Evolutionary conservation across 148 eudicot genomes (phyloP).

Genomic region (Polygonum maritimum): DNA sequence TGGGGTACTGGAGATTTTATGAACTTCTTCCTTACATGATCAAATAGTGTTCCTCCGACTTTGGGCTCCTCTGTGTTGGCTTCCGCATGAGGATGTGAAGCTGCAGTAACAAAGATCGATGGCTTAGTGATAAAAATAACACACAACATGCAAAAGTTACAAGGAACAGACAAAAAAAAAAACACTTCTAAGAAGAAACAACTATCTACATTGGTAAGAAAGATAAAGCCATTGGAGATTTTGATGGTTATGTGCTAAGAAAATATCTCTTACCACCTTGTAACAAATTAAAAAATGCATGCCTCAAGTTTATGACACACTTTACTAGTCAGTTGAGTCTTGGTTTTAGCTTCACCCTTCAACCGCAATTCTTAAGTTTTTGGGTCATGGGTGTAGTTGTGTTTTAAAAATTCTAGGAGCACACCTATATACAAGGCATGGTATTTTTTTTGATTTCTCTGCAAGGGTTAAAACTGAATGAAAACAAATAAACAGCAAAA

Average conservation of each 20-base stretch:
- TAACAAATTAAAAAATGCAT: neutral
- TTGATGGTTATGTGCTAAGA: too few relatives aligned
- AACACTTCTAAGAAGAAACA: too few relatives aligned
- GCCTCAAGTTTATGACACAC: neutral
- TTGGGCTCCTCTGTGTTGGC: slow-evolving; percentile 22
- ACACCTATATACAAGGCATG: neutral
- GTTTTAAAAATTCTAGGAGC: neutral
- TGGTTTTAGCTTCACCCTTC: neutral
- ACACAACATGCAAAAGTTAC: slow-evolving; percentile 1
- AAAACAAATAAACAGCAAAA: neutral
- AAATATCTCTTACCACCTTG: neutral
- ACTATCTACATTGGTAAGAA: too few relatives aligned
- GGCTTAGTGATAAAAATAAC: neutral
- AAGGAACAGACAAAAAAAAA: neutral
- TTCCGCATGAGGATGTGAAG: slow-evolving; percentile 20
- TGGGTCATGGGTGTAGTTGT: neutral
- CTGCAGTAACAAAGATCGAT: slow-evolving; percentile 17
- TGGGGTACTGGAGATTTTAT: slow-evolving; percentile 35
- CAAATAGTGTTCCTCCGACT: slow-evolving; percentile 32
- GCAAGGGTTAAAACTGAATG: neutral
- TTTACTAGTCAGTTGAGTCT: neutral
- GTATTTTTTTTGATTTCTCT: neutral
- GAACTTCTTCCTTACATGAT: slow-evolving; percentile 47
- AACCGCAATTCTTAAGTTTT: neutral
- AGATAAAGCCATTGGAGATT: too few relatives aligned